Evolutionary conservation across 2,329 filamentous ascomycete genomes (phyloP).

Genomic region (Bertia moriformis): DNA sequence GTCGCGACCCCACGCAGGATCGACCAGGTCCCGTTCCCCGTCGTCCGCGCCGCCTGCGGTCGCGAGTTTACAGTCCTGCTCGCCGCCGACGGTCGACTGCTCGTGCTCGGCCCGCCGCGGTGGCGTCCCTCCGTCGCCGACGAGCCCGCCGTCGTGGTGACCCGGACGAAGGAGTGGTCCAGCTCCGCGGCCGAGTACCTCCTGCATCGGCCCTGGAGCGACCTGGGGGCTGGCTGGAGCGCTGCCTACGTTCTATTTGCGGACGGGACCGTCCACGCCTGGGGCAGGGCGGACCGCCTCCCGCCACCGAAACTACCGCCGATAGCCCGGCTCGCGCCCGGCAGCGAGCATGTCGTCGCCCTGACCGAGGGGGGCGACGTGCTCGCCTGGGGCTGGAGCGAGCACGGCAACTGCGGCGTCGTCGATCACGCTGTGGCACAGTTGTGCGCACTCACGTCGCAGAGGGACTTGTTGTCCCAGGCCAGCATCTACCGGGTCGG

Average conservation of each 20-base stretch:
- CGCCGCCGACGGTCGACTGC: constrained; percentile 40
- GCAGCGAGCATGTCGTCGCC: constrained; percentile 80
- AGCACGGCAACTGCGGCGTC: constrained; percentile 89
- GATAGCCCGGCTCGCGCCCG: constrained; percentile 55
- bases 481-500: constrained; percentile 46
- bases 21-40: constrained; percentile 41
- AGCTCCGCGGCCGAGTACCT: constrained; percentile 1
- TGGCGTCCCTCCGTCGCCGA: constrained; percentile 40
- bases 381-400: constrained; percentile 87
- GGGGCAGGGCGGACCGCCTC: constrained; percentile 77
- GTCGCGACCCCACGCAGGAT: constrained; percentile 49
- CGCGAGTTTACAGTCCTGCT: constrained; percentile 73
- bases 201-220: constrained; percentile 46
- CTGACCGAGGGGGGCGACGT: constrained; percentile 51
- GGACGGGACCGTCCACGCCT: constrained; percentile 49
- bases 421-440: constrained; percentile 48
- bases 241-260: constrained; percentile 56
- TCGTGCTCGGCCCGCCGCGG: constrained; percentile 62
- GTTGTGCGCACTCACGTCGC: constrained; percentile 53
- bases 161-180: not conserved
- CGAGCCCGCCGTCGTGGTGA: too few species aligned
- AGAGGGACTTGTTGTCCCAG: constrained; percentile 32
- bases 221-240: constrained; percentile 70
- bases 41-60: constrained; percentile 58
- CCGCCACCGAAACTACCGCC: constrained; percentile 45